Conservation (phyloP, 768 basidiomycete species). For the Serpula lacrymans region DNA sequence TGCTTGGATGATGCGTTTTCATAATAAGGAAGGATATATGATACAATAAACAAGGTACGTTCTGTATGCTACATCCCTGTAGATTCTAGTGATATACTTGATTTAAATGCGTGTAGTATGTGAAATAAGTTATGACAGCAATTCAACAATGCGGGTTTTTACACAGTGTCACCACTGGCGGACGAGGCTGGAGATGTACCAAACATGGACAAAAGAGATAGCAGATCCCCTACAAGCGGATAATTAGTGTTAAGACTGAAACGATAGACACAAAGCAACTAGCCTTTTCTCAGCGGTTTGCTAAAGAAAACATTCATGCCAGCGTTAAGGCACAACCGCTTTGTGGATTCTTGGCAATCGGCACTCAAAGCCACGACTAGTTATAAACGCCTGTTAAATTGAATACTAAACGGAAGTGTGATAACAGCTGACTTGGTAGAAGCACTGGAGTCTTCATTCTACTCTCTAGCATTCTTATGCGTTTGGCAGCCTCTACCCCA, state of each 20-base stretch:
- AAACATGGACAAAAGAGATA: conserved; percentile 53
- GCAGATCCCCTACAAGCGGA: conserved; percentile 43
- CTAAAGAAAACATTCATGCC: conserved; percentile 78
- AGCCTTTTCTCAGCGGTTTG: conserved; percentile 66
- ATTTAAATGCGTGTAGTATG: too few relatives aligned
- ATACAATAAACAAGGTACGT: too few relatives aligned
- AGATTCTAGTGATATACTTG: too few relatives aligned
- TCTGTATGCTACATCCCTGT: too few relatives aligned
- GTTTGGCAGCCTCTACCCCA: conserved; percentile 71
- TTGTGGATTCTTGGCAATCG: conserved; percentile 75
- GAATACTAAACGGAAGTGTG: neutral
- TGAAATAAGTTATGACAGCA: too few relatives aligned
- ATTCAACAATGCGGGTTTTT: too few relatives aligned
- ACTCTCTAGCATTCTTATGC: conserved; percentile 54
- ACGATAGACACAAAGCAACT: conserved; percentile 6
- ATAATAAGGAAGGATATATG: too few relatives aligned
- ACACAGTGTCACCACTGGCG: too few relatives aligned
- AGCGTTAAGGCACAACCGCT: conserved; percentile 70
- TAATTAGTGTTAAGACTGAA: neutral
- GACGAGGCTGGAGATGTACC: conserved; percentile 25
- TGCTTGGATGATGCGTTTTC: too few relatives aligned
- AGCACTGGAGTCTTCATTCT: conserved; percentile 47
- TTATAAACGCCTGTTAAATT: neutral
- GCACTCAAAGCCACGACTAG: conserved; percentile 76
- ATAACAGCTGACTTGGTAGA: conserved; percentile 49